Conservation (phyloP, 2,329 filamentous ascomycete species). For the Sporothrix inflata region DNA sequence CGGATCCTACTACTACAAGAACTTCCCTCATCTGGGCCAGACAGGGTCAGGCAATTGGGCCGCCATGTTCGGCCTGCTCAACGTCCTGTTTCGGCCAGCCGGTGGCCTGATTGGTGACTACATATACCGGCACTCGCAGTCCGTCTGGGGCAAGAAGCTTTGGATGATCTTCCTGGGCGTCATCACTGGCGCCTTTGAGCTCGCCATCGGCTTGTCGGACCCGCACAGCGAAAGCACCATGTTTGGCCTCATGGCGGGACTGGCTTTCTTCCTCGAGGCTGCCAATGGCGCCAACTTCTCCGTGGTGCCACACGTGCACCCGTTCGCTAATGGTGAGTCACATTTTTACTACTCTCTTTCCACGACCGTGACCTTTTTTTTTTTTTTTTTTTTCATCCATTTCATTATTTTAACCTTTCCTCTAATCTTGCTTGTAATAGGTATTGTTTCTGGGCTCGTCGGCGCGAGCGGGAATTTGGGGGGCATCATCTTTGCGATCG, state of each 20-base stretch:
- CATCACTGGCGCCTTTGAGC: constrained; percentile 60
- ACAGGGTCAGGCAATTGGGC: constrained; percentile 64
- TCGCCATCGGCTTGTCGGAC: constrained; percentile 67
- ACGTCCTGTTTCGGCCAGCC: constrained; percentile 67
- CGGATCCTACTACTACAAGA: constrained; percentile 61
- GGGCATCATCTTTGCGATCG: constrained; percentile 80
- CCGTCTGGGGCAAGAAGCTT: constrained; percentile 52
- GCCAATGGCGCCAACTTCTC: constrained; percentile 87
- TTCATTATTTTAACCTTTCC: neutral
- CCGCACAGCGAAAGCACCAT: constrained; percentile 65
- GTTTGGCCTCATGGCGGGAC: constrained; percentile 74
- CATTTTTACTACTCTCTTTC: neutral
- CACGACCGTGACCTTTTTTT: neutral
- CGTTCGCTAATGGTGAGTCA: constrained; percentile 64
- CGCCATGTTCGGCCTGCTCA: constrained; percentile 75
- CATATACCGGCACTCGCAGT: constrained; percentile 42
- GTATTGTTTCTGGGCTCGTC: constrained; percentile 73
- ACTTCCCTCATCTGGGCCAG: constrained; percentile 60
- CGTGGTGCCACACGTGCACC: constrained; percentile 83
- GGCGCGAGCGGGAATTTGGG: constrained; percentile 84
- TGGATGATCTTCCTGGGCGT: constrained; percentile 68
- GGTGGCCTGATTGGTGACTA: constrained; percentile 62
- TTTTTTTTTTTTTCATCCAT: neutral
- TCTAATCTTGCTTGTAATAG: constrained; percentile 40
- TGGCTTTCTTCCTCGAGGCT: constrained; percentile 82